phyloP scores from a whole-genome alignment of 2,329 filamentous ascomycete genomes.

The Trichophaea hybrida region DNA sequence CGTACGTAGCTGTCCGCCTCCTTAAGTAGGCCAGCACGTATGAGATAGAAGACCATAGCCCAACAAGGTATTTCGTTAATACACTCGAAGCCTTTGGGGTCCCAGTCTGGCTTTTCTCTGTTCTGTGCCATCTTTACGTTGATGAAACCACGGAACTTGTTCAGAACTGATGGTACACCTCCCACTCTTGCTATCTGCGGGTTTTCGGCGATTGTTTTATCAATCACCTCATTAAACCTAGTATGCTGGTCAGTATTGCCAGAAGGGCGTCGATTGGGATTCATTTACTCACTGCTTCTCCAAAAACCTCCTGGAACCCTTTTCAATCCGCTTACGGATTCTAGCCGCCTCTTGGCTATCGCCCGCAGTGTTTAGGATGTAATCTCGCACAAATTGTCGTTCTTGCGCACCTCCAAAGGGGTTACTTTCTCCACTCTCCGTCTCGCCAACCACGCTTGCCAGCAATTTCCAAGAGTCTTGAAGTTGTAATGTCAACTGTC shows the following conservation, averaged over 20 bases:
- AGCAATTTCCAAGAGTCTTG: constrained; percentile 27
- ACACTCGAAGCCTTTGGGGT: constrained; percentile 25
- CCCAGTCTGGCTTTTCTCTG: constrained; percentile 22
- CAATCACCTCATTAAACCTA: constrained; percentile 59
- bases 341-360: constrained; percentile 24
- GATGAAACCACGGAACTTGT: constrained; percentile 86
- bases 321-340: constrained; percentile 25
- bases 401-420: constrained; percentile 22
- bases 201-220: constrained; percentile 63
- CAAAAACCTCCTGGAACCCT: constrained; percentile 24
- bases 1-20: constrained; percentile 82
- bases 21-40: constrained; percentile 67
- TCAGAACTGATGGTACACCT: constrained; percentile 72
- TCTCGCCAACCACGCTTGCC: constrained; percentile 24
- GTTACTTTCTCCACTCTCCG: constrained; percentile 21
- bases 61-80: constrained; percentile 37
- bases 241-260: not conserved
- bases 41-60: constrained; percentile 84
- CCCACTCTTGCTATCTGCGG: constrained; percentile 80
- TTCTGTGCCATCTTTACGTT: constrained; percentile 26
- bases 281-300: constrained; percentile 26
- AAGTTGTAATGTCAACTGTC: constrained; percentile 26
- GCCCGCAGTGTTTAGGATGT: constrained; percentile 22
- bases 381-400: constrained; percentile 22
- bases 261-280: not conserved